phyloP scores from a whole-genome alignment of 2,329 filamentous ascomycete genomes.

The Colletotrichum truncatum region DNA sequence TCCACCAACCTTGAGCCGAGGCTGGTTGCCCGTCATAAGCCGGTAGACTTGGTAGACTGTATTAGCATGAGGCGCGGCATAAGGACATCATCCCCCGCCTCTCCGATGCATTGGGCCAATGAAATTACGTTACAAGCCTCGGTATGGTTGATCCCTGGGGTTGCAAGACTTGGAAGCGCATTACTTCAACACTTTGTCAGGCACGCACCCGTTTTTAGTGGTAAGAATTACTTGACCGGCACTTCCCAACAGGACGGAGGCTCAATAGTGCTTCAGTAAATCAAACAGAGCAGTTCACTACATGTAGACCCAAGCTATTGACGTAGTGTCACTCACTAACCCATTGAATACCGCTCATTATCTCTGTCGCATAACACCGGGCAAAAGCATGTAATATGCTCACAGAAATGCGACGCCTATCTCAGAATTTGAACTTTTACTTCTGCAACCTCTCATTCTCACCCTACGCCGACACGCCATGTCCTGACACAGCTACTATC shows the following conservation, averaged over 20 bases:
- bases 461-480: not conserved
- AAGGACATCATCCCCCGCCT: not conserved
- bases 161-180: not conserved
- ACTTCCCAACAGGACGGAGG: no score
- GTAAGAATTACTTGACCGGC: no score
- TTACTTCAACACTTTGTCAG: not conserved
- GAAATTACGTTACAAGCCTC: conserved; percentile 20
- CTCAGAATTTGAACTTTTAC: not conserved
- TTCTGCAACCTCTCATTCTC: conserved; percentile 1
- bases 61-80: conserved; percentile 16
- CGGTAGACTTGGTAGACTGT: not conserved
- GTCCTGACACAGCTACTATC: not conserved
- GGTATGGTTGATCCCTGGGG: conserved; percentile 10
- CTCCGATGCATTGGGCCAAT: conserved; percentile 22
- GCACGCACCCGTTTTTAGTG: no score
- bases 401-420: no score
- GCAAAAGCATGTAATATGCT: no score
- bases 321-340: no score
- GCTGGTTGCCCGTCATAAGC: conserved; percentile 7
- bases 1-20: conserved; percentile 17
- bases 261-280: no score
- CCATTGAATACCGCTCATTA: no score
- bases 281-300: no score
- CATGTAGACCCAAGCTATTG: no score
- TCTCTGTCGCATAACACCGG: no score